Base-by-base conservation (phyloP, 441 rosid genomes). In the Dalechampia spathulata region DNA sequence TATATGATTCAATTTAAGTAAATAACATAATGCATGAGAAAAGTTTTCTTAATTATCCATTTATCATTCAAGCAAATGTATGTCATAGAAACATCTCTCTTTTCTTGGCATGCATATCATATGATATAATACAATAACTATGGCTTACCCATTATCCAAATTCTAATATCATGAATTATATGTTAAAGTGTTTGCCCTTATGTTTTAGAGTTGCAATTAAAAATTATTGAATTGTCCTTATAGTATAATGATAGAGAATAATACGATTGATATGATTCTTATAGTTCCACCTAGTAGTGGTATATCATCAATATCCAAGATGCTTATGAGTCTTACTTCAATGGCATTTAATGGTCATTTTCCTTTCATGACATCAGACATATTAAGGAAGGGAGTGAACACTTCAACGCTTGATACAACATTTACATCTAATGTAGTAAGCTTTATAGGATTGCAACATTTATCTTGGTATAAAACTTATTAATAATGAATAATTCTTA, bases 281-380 rank as follows among this genome's bases (percentile, higher is more conserved):
- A 69, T 75, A 54, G 72, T 87, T 73, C 96, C 87, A 17, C 88
- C 57, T 26, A 81, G 62, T 72, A 67, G 67, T 63, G 87, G 68
- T 57, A 78, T 86, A 69, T 80, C 96, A 69, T 77, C 90, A 25
- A 68, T 85, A 90, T 79, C 97, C 41, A 95, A 93, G 66, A 77
- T 93, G 89, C 81, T 86, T 37, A 68, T 89, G 77, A 93, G 99
- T 71, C 89, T 95, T 52, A 72, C 95, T 42, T 93, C 99, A 37
- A 95, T 78, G 56, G 86, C 86, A 47, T 89, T 97, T 40, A 82
- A 90, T 53, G 85, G 96, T 50, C 94, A 85, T 59, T 93, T 89
- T 55, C 93, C 95, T 3, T 93, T 93, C 74, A 68, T 85, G 49
- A 70, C 92, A 51, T 75, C 99, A 49, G 99, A 85, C 59, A 83